Evolutionary conservation across 441 rosid species (phyloP).

Genomic region (Erysimum cheiri): DNA sequence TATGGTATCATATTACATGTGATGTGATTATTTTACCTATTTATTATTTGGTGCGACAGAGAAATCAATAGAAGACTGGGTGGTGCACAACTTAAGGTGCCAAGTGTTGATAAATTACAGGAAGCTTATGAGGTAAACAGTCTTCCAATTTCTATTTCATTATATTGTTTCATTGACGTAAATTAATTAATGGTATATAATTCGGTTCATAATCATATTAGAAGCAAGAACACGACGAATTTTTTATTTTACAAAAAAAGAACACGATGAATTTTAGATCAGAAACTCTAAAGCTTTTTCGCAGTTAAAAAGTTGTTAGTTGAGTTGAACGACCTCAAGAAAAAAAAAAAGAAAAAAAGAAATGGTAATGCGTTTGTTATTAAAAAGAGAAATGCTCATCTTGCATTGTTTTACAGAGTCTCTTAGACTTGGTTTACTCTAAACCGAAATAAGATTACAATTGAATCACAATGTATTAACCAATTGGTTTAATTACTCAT

Average conservation of each 20-base stretch:
- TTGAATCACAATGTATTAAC: neutral
- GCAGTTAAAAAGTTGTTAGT: too few relatives aligned
- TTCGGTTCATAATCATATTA: neutral
- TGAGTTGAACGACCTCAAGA: too few relatives aligned
- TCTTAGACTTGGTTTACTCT: neutral
- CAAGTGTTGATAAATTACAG: slow-evolving; percentile 44
- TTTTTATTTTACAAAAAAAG: too few relatives aligned
- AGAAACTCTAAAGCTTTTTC: too few relatives aligned
- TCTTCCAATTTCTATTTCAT: neutral
- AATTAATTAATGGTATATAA: slow-evolving; percentile 1
- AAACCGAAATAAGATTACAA: neutral
- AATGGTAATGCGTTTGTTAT: too few relatives aligned
- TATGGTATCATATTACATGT: slow-evolving; percentile 26
- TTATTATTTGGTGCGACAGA: slow-evolving; percentile 47
- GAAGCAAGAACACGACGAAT: neutral
- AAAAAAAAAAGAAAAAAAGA: too few relatives aligned
- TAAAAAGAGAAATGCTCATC: too few relatives aligned
- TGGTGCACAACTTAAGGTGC: slow-evolving; percentile 72
- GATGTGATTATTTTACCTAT: slow-evolving; percentile 14
- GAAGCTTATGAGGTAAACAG: slow-evolving; percentile 53
- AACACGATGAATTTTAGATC: too few relatives aligned
- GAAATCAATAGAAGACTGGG: slow-evolving; percentile 69
- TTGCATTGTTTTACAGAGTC: neutral
- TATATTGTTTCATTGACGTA: neutral
- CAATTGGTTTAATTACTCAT: neutral